Base-by-base conservation (phyloP, 108 stramenopile genomes). In the Nitzschia sp. region DNA sequence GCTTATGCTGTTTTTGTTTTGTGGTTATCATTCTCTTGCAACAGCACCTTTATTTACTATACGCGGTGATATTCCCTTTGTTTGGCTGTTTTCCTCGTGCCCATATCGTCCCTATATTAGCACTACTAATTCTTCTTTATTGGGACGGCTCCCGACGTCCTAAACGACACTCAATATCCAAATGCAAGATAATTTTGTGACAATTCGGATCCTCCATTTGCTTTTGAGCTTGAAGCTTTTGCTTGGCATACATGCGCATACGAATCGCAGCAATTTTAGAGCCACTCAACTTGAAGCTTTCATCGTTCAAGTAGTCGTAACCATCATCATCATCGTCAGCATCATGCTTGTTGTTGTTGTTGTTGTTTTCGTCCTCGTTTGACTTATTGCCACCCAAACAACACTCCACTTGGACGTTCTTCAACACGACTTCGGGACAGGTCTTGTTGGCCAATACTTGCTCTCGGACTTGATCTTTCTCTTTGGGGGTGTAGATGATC, bases 221-320 rank as follows among this genome's bases (percentile, higher is more conserved):
- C 60, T 61, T 61, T 45, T 61, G 60, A 0, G 60, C 60, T 23
- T 61, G 38, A 15, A 41, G 23, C 25, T 61, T 61, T 45, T 61
- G 60, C 19, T 61, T 17, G 41, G 60, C 60, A 25, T 61, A 61
- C 60, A 61, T 61, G 23, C 60, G 60, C 60, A 61, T 61, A 8
- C 60, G 38, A 45, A 61, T 61, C 19, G 60, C 35, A 61, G 11
- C 60, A 5, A 61, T 61, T 25, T 61, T 61, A 11, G 60, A 61
- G 5, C 60, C 60, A 61, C 60, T 61, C 38, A 61, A 31, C 22
- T 41, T 36, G 22, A 61, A 61, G 3, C 32, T 34, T 34, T 61
- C 60, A 23, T 61, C 60, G 13, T 19, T 44, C 26, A 61, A 22
- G 22, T 41, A 41, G n/a, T 61, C 41, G 22, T 27, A 23, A 5